A percentile compares a stretch with the other conserved stretches of the same genome.
phyloP scores from a whole-genome alignment of 495 filamentous ascomycete genomes.

The Aspergillus nanangensis region DNA sequence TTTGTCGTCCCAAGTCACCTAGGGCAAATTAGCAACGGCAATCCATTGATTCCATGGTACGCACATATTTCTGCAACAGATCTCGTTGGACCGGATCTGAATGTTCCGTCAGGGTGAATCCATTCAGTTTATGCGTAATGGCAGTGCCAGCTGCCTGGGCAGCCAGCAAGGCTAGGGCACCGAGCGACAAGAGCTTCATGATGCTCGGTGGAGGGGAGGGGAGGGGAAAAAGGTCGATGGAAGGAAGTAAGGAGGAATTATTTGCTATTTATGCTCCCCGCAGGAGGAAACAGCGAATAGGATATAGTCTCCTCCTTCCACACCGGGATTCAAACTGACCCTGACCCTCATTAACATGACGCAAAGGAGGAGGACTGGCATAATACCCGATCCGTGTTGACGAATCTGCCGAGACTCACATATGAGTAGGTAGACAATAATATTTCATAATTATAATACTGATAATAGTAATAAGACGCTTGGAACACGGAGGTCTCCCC shows the following conservation, averaged over 20 bases:
- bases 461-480: constrained; percentile 16
- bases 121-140: constrained; percentile 31
- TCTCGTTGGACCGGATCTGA: constrained; percentile 30
- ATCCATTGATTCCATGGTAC: constrained; percentile 1
- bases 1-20: constrained; percentile 74
- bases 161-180: constrained; percentile 28
- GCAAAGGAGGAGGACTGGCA: no score
- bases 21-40: not conserved
- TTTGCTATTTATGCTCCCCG: not conserved
- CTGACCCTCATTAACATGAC: no score
- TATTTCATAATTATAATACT: no score
- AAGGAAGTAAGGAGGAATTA: not conserved
- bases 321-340: no score
- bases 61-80: constrained; percentile 35
- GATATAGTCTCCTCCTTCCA: no score
- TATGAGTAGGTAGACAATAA: no score
- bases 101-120: constrained; percentile 34
- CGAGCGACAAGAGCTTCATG: constrained; percentile 33
- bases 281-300: not conserved
- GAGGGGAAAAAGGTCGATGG: constrained; percentile 1
- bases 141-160: constrained; percentile 34
- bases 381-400: no score
- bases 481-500: constrained; percentile 4
- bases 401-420: no score
- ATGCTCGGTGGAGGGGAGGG: no score